Base-by-base conservation (phyloP, 805 yeast species). In the Saturnispora quitensis region DNA sequence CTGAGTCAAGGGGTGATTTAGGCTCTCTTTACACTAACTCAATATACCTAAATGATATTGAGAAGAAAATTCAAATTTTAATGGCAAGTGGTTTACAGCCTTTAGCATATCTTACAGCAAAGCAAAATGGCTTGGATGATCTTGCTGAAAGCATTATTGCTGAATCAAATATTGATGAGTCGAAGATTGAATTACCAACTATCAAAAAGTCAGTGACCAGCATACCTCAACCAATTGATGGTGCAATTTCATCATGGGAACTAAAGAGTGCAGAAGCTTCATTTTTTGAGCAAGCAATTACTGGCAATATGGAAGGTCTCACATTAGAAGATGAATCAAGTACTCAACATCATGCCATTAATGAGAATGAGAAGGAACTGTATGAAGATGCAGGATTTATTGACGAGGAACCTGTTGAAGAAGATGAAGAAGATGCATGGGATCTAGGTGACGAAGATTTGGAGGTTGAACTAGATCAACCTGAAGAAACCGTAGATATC, bases 101-200 rank as follows among this genome's bases (percentile, higher is more conserved):
- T 6, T 77, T 95, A 61, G 99, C 98, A 2, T 95, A 90, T 66
- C 86, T 97, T 12, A 77, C 89, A 56, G 97, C 99, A 22, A 87
- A 86, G 66, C 74, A 93, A 28, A 86, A 83, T 59, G 97, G 96
- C 3, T 76, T 89, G 56, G 79, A 75, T 40, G 89, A 81, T 28
- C 71, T 84, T 51, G 97, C 96, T 25, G 78, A 80, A 46, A 76
- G 80, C 50, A 84, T 87, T 52, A 70, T 89, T 58, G 78, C 76
- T 42, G 82, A 85, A 54, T 78, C 90, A 25, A 96, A 85, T 5
- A 62, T 86, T 24, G 72, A 75, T 27, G 75, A 78, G 58, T 72
- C 73, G 42, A 86, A 86, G 51, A 74, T 93, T 53, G 76, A 77
- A 47, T 50, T 65, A 45, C 68, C 68, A 22, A 22, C 38, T 22